Evolutionary conservation across 345 rosid species (phyloP), one percentile per base, ranked within the genome.

Genomic region (Citrus inodora): DNA sequence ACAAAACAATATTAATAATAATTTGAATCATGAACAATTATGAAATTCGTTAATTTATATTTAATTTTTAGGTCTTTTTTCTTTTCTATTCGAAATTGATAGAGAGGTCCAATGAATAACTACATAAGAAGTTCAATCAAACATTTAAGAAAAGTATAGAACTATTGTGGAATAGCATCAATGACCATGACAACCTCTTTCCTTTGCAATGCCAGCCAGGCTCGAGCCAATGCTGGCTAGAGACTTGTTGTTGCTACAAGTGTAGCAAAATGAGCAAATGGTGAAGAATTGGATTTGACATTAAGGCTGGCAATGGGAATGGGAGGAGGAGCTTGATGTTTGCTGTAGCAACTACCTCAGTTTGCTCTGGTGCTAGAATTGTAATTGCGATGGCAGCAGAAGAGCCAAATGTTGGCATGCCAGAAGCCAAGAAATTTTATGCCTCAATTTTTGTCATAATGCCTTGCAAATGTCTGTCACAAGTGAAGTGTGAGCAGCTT

Each of bases 261-360:
- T 70, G 87, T 84, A 42, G 51, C 81, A 14, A 82, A 24, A 48
- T 70, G 73, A 32, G 58, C 58, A 51, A 51, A 51, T 51, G 7
- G 1, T 53, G 74, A 42, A 69, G 61, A 25, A 81, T 76, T 61
- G 76, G 58, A 73, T 32, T 32, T 71, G 81, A 71, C 60, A 33
- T 65, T 67, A 79, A 85, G 21, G 55, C 53, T 38, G 56, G 56
- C 87, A 78, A 74, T 59, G 89, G 4, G 51, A 11, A 42, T 42
- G 51, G 91, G 6, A 86, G 92, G 82, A 89, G 92, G 87, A 89
- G 87, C 67, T 78, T 91, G 87, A 74, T 91, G 86, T 88, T 88
- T 33, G 87, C 87, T 2, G 85, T 83, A 0, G 91, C 89, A 0
- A 87, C 86, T 0, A 85, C 86, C 0, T 78, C 87, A 1, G 78